A percentile compares a stretch with the other conserved stretches of the same genome.
Evolutionary conservation across 176 grass and related monocot genomes (phyloP).

Genomic region (Phoenix roebelenii): DNA sequence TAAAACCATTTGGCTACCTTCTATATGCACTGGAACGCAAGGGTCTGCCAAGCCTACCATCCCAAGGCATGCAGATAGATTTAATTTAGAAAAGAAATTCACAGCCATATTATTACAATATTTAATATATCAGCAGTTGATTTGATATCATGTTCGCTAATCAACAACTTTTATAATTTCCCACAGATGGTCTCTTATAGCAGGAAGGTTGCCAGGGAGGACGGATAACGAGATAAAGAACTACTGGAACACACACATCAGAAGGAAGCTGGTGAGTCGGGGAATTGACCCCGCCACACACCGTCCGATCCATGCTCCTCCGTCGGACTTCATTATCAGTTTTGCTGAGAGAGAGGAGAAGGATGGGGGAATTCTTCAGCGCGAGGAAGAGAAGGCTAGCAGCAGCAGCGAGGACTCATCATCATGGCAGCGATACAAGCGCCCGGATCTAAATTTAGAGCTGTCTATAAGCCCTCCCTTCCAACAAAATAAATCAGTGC

Average conservation of each 20-base stretch:
- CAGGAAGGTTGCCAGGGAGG: constrained; percentile 1
- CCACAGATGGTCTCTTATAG: constrained; percentile 10
- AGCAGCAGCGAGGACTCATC: not conserved
- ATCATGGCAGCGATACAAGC: not conserved
- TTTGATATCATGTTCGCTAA: not conserved
- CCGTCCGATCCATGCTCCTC: not conserved
- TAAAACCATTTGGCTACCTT: too few species aligned
- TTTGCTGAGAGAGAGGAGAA: not conserved
- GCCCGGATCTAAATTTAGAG: constrained; percentile 12
- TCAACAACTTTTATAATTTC: too few species aligned
- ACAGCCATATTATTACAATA: too few species aligned
- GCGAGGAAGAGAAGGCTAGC: not conserved
- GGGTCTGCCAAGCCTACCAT: too few species aligned
- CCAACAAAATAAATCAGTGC: not conserved
- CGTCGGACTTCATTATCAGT: constrained; percentile 1
- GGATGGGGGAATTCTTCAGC: not conserved
- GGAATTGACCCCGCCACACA: constrained; percentile 6
- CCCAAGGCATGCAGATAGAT: too few species aligned
- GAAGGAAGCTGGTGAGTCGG: constrained; percentile 13
- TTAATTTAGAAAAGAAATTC: too few species aligned
- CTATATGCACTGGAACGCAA: too few species aligned
- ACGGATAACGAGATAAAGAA: constrained; percentile 24
- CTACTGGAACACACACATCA: constrained; percentile 19
- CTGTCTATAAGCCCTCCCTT: constrained; percentile 3
- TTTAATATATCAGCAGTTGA: not conserved